Evolutionary conservation across 192 early-diverging fungal genomes (phyloP).

Genomic region (Coemansia sp.): DNA sequence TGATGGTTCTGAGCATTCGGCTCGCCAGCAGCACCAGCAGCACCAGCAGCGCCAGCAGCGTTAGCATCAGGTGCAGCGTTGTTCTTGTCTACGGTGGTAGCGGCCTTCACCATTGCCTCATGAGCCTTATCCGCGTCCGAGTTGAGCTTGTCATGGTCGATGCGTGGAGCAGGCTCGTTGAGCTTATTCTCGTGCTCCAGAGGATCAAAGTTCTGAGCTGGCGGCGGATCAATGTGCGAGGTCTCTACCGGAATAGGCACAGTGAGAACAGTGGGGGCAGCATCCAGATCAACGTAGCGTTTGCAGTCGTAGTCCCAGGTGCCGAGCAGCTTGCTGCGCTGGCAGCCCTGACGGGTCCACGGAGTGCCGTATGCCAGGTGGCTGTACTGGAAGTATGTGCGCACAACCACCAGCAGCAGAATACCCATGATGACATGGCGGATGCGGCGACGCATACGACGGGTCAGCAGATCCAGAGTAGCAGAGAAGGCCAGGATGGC

Average conservation of each 20-base stretch:
- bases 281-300: constrained; percentile 20
- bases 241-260: constrained; percentile 11
- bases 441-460: constrained; percentile 56
- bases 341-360: constrained; percentile 75
- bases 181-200: constrained; percentile 55
- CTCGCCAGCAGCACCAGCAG: no score
- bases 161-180: constrained; percentile 50
- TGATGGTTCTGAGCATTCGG: constrained; percentile 11
- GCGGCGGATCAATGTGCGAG: constrained; percentile 33
- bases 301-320: constrained; percentile 86
- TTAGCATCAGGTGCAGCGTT: not conserved
- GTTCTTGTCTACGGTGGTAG: constrained; percentile 19
- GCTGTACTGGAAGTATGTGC: constrained; percentile 71
- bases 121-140: constrained; percentile 34
- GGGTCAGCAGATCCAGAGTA: constrained; percentile 72
- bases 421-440: constrained; percentile 57
- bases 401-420: constrained; percentile 56
- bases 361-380: constrained; percentile 82
- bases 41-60: not conserved
- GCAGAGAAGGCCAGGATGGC: constrained; percentile 71
- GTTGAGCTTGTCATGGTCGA: constrained; percentile 51
- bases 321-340: constrained; percentile 72
- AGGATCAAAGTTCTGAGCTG: constrained; percentile 51
- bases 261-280: constrained; percentile 20
- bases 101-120: constrained; percentile 37